phyloP scores from a whole-genome alignment of 805 yeast genomes.

The Hanseniaspora meyeri region DNA sequence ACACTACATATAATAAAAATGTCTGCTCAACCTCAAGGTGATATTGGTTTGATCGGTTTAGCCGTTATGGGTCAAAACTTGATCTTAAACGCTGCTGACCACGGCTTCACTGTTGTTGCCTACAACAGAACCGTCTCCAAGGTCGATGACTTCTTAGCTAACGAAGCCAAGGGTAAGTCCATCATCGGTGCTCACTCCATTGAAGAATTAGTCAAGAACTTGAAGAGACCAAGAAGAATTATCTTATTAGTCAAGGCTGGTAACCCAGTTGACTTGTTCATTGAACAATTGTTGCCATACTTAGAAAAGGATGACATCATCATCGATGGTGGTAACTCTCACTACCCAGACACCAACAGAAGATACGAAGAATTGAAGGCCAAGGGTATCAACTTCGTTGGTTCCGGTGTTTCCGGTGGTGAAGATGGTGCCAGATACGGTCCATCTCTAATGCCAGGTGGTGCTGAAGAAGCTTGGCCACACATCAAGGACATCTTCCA shows the following conservation, averaged over 20 bases:
- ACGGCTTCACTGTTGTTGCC: conserved; percentile 95
- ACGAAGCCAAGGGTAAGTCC: conserved; percentile 95
- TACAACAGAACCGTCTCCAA: conserved; percentile 95
- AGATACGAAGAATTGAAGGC: conserved; percentile 78
- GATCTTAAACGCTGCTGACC: conserved; percentile 95
- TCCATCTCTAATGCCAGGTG: conserved; percentile 99
- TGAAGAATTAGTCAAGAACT: conserved; percentile 71
- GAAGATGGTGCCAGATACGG: conserved; percentile 99
- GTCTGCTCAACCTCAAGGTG: conserved; percentile 45
- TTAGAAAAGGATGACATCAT: conserved; percentile 94
- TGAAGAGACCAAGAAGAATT: conserved; percentile 95
- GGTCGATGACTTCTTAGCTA: conserved; percentile 84
- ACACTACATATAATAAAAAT: conserved; percentile 2
- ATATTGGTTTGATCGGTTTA: conserved; percentile 96
- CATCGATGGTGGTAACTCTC: conserved; percentile 99
- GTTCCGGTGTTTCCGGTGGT: conserved; percentile 99
- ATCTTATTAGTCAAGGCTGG: conserved; percentile 95
- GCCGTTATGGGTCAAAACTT: conserved; percentile 99
- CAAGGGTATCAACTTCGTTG: conserved; percentile 85
- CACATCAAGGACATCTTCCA: conserved; percentile 94
- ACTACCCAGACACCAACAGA: conserved; percentile 97
- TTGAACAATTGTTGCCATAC: conserved; percentile 75
- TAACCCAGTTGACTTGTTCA: conserved; percentile 82
- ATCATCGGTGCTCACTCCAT: conserved; percentile 91
- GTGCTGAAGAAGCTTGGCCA: conserved; percentile 96